Conservation (phyloP, 1,139 yeast genomes). For the Casaregolazyma lundiana region DNA sequence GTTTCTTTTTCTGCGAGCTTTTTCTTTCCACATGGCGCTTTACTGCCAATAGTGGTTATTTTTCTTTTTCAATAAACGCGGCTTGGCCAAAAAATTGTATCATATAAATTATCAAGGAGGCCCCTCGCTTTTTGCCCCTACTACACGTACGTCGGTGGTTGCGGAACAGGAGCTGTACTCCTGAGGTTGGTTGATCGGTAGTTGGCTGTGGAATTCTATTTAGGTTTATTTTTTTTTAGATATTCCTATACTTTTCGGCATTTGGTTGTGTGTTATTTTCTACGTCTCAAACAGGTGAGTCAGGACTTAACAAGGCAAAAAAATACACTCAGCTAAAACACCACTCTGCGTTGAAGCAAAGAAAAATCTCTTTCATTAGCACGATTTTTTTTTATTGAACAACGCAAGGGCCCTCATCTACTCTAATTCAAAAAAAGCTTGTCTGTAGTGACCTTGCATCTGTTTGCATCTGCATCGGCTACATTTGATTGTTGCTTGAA, state of each 20-base stretch:
- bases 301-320: background rate
- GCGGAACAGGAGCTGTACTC: too few species aligned
- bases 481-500: background rate
- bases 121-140: background rate
- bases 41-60: background rate
- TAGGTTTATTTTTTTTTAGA: background rate
- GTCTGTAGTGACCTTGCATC: background rate
- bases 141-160: background rate
- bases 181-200: background rate
- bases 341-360: background rate
- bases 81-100: background rate
- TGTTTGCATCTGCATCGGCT: background rate
- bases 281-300: background rate
- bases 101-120: constrained; percentile 1
- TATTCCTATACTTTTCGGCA: background rate
- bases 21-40: background rate
- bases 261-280: background rate
- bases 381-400: background rate
- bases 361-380: background rate
- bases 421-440: too few species aligned
- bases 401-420: too few species aligned
- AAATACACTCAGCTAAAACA: background rate
- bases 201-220: background rate
- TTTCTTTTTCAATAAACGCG: background rate
- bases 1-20: background rate